Percentiles rank a stretch among this genome's conserved stretches.
These are phyloP conservation scores for Neoboletus subvelutipes DNA, from an alignment of 768 basidiomycete species.

Conservation along the genomic window DNA sequence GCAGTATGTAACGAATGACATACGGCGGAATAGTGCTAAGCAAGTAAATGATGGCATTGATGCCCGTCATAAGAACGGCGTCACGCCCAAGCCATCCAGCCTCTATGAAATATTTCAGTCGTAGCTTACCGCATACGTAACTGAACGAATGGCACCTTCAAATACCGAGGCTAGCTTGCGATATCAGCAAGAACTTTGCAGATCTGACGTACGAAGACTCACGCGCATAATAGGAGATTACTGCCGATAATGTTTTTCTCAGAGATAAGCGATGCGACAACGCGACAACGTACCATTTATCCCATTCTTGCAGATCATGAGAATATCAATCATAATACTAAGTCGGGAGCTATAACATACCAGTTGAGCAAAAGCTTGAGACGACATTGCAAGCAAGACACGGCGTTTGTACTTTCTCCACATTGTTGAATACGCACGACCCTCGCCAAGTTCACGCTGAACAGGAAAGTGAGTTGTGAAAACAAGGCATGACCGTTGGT, in stretches of 20 bases:
- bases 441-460: conserved; percentile 75
- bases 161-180: conserved; percentile 72
- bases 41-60: conserved; percentile 82
- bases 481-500: not conserved
- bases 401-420: conserved; percentile 86
- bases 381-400: conserved; percentile 91
- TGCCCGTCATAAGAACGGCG: conserved; percentile 93
- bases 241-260: conserved; percentile 38
- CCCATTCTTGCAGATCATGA: conserved; percentile 62
- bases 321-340: not conserved
- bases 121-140: not conserved
- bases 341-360: conserved; percentile 45
- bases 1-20: conserved; percentile 27
- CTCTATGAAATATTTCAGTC: conserved; percentile 45
- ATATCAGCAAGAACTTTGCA: conserved; percentile 9
- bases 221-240: conserved; percentile 95
- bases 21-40: conserved; percentile 82
- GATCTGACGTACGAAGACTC: conserved; percentile 33
- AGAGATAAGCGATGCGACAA: conserved; percentile 7
- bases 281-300: conserved; percentile 71
- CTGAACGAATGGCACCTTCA: conserved; percentile 56
- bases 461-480: not conserved
- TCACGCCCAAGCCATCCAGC: conserved; percentile 95
- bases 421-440: conserved; percentile 73
- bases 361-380: conserved; percentile 93